Evolutionary conservation across 2,329 filamentous ascomycete species (phyloP).

Genomic region (Verticillium nubilum): DNA sequence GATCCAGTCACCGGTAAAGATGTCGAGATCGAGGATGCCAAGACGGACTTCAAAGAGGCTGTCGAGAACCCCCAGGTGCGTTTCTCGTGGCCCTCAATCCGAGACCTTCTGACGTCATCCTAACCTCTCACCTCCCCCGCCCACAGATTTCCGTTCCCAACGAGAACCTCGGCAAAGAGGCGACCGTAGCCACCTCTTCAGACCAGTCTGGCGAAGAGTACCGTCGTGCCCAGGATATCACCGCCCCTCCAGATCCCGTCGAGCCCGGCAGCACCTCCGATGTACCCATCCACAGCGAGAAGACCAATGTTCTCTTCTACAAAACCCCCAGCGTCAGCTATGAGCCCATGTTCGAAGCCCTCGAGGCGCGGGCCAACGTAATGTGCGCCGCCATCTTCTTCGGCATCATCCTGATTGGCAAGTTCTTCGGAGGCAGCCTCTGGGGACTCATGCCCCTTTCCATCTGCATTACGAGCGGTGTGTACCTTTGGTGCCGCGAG

Average conservation of each 20-base stretch:
- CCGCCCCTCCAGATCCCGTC: constrained; percentile 83
- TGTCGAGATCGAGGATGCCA: constrained; percentile 79
- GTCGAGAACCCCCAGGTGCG: constrained; percentile 66
- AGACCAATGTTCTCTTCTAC: constrained; percentile 94
- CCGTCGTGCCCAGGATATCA: constrained; percentile 79
- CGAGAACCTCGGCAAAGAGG: constrained; percentile 73
- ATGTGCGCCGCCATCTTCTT: constrained; percentile 67
- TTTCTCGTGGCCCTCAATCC: no score
- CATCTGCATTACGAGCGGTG: constrained; percentile 65
- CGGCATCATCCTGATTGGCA: constrained; percentile 71
- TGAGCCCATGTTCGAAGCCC: constrained; percentile 74
- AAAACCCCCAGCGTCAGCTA: constrained; percentile 87
- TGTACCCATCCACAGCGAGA: constrained; percentile 92
- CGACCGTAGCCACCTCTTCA: constrained; percentile 65
- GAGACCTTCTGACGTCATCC: neutral
- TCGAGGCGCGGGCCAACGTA: constrained; percentile 70
- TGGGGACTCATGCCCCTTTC: constrained; percentile 71
- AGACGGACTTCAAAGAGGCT: constrained; percentile 60
- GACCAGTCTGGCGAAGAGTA: constrained; percentile 75
- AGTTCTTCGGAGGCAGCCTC: constrained; percentile 71
- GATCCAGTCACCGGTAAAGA: constrained; percentile 86
- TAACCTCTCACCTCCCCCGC: neutral
- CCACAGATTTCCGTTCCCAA: constrained; percentile 76
- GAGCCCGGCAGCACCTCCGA: constrained; percentile 80
- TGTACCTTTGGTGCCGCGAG: constrained; percentile 89